phyloP scores from a whole-genome alignment of 202 grass and related monocot genomes.

The Brachypodium distachyon region DNA sequence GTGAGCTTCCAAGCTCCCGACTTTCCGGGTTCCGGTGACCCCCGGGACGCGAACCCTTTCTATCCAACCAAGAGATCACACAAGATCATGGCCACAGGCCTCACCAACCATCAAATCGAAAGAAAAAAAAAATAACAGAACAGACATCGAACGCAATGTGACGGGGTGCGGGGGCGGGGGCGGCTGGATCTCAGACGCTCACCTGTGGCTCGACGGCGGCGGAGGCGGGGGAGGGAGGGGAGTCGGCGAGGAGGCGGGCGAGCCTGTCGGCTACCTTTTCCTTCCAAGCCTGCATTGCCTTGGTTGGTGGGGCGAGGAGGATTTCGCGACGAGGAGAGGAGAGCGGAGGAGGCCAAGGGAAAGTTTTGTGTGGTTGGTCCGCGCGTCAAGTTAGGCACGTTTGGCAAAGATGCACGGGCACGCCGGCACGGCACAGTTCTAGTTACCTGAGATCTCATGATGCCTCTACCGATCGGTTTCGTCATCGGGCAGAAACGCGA shows the following conservation, averaged over 20 bases:
- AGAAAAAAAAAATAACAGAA: background rate
- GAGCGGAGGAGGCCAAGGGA: background rate
- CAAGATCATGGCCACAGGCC: background rate
- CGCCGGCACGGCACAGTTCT: no score
- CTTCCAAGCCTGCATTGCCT: constrained; percentile 68
- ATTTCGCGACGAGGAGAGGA: background rate
- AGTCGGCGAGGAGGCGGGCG: constrained; percentile 60
- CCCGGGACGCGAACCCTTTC: background rate
- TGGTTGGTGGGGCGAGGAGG: background rate
- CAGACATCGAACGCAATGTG: background rate
- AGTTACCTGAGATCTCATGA: no score
- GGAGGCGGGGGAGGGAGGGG: constrained; percentile 14
- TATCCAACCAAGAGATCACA: background rate
- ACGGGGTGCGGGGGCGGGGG: background rate
- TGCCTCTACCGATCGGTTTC: no score
- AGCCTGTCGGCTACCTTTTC: constrained; percentile 70
- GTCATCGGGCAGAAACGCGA: no score
- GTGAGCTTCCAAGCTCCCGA: background rate
- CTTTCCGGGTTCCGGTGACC: background rate
- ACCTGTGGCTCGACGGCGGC: constrained; percentile 35
- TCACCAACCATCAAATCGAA: background rate
- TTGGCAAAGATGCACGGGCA: background rate
- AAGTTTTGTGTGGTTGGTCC: background rate
- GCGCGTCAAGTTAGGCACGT: background rate
- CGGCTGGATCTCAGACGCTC: background rate